A percentile compares a stretch with the other conserved stretches of the same genome.
Conservation (phyloP, 2,329 filamentous ascomycete genomes). For the Zymoseptoria brevis region DNA sequence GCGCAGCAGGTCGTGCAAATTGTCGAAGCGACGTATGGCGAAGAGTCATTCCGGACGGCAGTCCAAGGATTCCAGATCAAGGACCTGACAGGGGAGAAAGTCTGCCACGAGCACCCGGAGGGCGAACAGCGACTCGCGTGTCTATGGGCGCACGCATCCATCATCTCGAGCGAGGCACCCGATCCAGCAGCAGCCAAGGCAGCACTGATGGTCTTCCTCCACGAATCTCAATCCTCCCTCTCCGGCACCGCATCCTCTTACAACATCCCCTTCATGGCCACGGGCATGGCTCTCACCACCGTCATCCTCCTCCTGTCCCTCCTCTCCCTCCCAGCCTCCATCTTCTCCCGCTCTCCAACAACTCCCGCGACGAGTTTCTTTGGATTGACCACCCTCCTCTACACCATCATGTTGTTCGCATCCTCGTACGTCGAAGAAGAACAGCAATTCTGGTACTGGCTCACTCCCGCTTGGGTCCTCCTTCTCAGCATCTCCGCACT, state of each 20-base stretch:
- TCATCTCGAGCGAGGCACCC: no score
- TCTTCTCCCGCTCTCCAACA: conserved; percentile 30
- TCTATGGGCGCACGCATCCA: conserved; percentile 12
- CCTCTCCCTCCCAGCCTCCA: conserved; percentile 22
- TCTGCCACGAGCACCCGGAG: not conserved
- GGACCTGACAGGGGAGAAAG: not conserved
- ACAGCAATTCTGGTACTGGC: conserved; percentile 98
- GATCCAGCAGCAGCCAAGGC: no score
- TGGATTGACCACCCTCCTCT: conserved; percentile 38
- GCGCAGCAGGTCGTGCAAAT: conserved; percentile 72
- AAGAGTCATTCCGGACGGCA: conserved; percentile 13
- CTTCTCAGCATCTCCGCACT: conserved; percentile 25
- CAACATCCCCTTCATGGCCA: conserved; percentile 55
- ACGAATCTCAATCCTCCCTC: conserved; percentile 67
- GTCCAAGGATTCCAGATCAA: conserved; percentile 1
- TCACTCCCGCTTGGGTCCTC: conserved; percentile 58
- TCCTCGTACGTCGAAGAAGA: conserved; percentile 98
- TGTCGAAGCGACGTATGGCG: conserved; percentile 61
- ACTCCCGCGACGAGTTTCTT: conserved; percentile 37
- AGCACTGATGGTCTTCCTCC: conserved; percentile 49
- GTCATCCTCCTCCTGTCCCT: conserved; percentile 36
- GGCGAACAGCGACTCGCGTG: conserved; percentile 19
- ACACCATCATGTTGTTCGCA: conserved; percentile 90
- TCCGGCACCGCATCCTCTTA: conserved; percentile 92
- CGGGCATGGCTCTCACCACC: conserved; percentile 37